Conservation (phyloP, 805 yeast genomes). For the Schizosaccharomyces lindneri region DNA sequence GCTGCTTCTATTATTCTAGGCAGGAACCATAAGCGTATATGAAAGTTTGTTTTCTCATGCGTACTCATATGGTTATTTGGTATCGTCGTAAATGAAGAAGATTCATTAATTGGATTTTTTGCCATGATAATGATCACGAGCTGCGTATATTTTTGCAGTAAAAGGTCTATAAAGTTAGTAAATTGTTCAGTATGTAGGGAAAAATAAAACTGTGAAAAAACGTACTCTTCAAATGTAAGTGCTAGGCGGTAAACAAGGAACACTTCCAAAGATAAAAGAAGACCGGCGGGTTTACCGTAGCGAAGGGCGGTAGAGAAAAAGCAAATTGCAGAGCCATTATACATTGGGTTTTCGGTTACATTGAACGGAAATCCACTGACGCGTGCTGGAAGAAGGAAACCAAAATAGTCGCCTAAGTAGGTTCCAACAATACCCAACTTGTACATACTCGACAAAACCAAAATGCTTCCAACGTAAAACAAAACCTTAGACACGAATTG, state of each 20-base stretch:
- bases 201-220: background rate
- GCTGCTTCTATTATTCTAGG: too few species aligned
- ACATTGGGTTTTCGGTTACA: conserved; percentile 84
- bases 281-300: conserved; percentile 70
- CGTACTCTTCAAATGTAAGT: conserved; percentile 51
- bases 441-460: conserved; percentile 72
- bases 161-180: conserved; percentile 30
- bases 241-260: conserved; percentile 66
- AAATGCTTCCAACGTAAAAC: conserved; percentile 49
- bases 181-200: background rate
- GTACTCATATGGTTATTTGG: too few species aligned
- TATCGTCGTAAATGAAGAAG: background rate
- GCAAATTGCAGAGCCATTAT: conserved; percentile 70
- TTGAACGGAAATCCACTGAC: conserved; percentile 88
- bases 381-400: conserved; percentile 72
- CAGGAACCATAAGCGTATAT: too few species aligned
- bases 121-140: conserved; percentile 23
- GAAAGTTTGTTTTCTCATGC: too few species aligned
- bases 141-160: conserved; percentile 75
- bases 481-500: conserved; percentile 27
- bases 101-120: background rate
- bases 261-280: conserved; percentile 47
- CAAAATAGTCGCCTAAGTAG: conserved; percentile 93
- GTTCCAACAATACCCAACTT: conserved; percentile 89
- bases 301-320: conserved; percentile 78